These are phyloP conservation scores for Diaporthe ampelina DNA, from an alignment of 2,329 filamentous ascomycete genomes.

Conservation along the genomic window DNA sequence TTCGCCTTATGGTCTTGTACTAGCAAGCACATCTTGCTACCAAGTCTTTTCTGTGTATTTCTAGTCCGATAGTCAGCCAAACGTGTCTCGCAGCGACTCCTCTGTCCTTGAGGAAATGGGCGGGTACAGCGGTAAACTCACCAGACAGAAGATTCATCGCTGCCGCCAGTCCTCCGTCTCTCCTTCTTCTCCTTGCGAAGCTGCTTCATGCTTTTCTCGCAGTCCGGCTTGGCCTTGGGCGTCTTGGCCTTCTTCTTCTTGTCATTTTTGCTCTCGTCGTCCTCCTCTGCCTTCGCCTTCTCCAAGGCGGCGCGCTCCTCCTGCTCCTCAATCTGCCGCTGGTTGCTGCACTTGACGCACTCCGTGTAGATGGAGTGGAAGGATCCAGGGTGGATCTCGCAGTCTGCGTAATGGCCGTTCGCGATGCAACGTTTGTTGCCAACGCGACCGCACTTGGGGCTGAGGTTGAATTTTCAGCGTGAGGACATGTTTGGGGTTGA, in stretches of 20 bases:
- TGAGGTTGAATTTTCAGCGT: background rate
- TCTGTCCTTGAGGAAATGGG: fast-evolving
- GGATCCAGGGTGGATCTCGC: background rate
- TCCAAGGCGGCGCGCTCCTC: background rate
- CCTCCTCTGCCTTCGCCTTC: constrained; percentile 42
- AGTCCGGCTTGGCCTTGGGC: background rate
- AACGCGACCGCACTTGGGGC: constrained; percentile 7
- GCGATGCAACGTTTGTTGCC: constrained; percentile 25
- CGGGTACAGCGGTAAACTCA: background rate
- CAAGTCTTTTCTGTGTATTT: background rate
- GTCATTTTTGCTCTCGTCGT: background rate
- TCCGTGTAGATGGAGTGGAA: constrained; percentile 1
- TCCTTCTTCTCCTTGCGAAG: constrained; percentile 24
- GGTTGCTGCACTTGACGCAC: constrained; percentile 31
- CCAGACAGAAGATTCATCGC: background rate
- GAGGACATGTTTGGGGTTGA: no score
- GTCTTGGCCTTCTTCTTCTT: constrained; percentile 32
- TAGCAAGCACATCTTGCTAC: background rate
- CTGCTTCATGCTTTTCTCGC: constrained; percentile 24
- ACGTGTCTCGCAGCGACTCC: background rate
- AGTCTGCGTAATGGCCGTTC: constrained; percentile 8
- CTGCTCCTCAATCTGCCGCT: background rate
- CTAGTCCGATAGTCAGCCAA: background rate
- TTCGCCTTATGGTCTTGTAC: background rate
- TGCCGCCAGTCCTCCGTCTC: background rate